phyloP scores from a whole-genome alignment of 208 protist genomes.

The Naegleria gruberi region DNA sequence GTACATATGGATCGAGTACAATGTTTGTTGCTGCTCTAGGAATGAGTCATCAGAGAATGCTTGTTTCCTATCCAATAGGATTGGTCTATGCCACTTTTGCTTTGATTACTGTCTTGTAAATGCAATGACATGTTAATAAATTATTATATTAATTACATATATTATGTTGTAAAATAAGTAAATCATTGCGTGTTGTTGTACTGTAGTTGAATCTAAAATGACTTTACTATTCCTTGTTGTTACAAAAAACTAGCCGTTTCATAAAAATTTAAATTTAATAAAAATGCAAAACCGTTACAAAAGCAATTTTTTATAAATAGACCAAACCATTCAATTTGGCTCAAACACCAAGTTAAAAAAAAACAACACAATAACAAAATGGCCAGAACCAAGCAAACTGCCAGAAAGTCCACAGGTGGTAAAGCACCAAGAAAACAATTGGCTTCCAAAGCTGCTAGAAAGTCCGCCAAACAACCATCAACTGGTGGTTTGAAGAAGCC shows the following conservation, averaged over 20 bases:
- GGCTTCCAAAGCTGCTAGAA: slow-evolving; percentile 87
- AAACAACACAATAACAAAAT: slow-evolving; percentile 46
- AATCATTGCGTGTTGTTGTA: too few species aligned
- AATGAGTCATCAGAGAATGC: neutral
- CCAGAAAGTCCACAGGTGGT: slow-evolving; percentile 90
- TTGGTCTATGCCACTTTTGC: slow-evolving; percentile 22
- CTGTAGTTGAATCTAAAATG: too few species aligned
- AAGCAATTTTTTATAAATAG: too few species aligned
- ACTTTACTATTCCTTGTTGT: too few species aligned
- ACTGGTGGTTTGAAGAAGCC: slow-evolving; percentile 90
- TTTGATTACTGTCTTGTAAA: slow-evolving; percentile 22
- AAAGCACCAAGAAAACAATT: slow-evolving; percentile 87
- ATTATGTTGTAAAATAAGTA: too few species aligned
- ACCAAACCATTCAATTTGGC: too few species aligned
- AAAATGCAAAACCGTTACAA: too few species aligned
- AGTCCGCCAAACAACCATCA: slow-evolving; percentile 56
- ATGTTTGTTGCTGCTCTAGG: slow-evolving; percentile 2
- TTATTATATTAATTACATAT: too few species aligned
- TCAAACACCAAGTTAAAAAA: neutral
- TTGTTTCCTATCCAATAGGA: slow-evolving; percentile 11
- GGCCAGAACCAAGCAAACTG: slow-evolving; percentile 95
- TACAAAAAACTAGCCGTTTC: too few species aligned
- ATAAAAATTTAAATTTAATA: too few species aligned
- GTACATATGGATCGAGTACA: neutral
- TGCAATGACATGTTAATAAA: neutral